Evolutionary conservation across 2,329 filamentous ascomycete species (phyloP).

Genomic region (Phyllosticta capitalensis): DNA sequence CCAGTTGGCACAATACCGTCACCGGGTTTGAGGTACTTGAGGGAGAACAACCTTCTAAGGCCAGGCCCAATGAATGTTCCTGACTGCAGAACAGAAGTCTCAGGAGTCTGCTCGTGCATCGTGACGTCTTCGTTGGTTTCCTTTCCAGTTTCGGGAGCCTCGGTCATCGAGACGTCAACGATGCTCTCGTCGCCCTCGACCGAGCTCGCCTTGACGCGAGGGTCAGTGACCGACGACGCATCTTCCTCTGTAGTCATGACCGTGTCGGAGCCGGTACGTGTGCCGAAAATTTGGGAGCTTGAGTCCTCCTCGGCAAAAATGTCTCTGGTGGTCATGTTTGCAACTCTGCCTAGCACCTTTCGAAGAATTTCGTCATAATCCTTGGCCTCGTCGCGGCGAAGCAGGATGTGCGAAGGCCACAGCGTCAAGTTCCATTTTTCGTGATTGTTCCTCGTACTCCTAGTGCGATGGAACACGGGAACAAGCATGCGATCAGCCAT

Average conservation of each 20-base stretch:
- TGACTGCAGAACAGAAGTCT: slow-evolving; percentile 45
- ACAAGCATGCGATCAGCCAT: slow-evolving; percentile 59
- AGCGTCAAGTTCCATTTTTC: slow-evolving; percentile 25
- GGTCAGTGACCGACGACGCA: slow-evolving; percentile 57
- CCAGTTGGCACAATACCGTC: slow-evolving; percentile 59
- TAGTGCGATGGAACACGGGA: slow-evolving; percentile 56
- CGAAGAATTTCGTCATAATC: slow-evolving; percentile 63
- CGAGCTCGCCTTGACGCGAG: slow-evolving; percentile 65
- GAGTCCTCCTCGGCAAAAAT: slow-evolving; percentile 47
- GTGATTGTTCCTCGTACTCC: slow-evolving; percentile 20
- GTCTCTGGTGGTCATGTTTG: slow-evolving; percentile 63
- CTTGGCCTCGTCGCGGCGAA: slow-evolving; percentile 63
- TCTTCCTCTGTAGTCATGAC: slow-evolving; percentile 55
- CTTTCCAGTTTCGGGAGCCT: slow-evolving; percentile 35
- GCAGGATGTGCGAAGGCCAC: slow-evolving; percentile 59
- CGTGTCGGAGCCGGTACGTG: slow-evolving; percentile 54
- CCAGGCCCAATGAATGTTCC: slow-evolving; percentile 56
- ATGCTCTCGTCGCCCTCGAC: slow-evolving; percentile 84
- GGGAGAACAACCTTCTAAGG: slow-evolving; percentile 55
- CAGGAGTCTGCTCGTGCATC: slow-evolving; percentile 23
- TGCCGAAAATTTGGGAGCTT: slow-evolving; percentile 40
- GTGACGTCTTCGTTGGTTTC: slow-evolving; percentile 19
- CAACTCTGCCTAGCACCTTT: slow-evolving; percentile 69
- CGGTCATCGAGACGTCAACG: slow-evolving; percentile 80
- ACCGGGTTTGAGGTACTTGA: slow-evolving; percentile 52